Evolutionary conservation across 179 eudicot species (phyloP).

Genomic region (Patellifolia procumbens): DNA sequence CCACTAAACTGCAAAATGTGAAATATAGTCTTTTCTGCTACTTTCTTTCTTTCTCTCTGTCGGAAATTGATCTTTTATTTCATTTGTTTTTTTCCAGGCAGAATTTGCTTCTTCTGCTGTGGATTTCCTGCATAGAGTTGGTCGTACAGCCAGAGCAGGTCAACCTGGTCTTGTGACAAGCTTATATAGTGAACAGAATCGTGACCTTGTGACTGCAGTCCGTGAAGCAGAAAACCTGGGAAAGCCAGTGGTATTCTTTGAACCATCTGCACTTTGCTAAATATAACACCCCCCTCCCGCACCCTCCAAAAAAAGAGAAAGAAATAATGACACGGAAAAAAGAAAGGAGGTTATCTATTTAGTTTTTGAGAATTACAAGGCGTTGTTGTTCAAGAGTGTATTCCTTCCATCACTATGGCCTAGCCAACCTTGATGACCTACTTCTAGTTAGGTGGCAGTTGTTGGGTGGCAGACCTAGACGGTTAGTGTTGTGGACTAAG

Average conservation of each 20-base stretch:
- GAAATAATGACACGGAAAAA: background rate
- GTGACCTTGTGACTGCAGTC: constrained; percentile 89
- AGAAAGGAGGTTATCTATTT: background rate
- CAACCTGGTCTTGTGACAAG: constrained; percentile 87
- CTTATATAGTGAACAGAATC: constrained; percentile 61
- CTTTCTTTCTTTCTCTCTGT: background rate
- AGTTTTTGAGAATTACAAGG: background rate
- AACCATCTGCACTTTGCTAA: too few species aligned
- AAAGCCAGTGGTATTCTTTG: constrained; percentile 65
- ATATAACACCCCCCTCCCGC: background rate
- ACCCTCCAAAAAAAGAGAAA: background rate
- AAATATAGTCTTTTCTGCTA: background rate
- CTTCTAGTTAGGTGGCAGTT: background rate
- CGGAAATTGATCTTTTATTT: background rate
- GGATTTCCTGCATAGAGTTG: constrained; percentile 95
- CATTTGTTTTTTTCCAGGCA: constrained; percentile 49
- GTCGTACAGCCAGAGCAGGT: constrained; percentile 98
- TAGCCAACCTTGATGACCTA: background rate
- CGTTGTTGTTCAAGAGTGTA: background rate
- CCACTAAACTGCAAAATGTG: background rate
- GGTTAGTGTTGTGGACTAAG: background rate
- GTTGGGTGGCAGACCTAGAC: background rate
- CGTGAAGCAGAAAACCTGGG: constrained; percentile 72
- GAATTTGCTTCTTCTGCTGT: constrained; percentile 91
- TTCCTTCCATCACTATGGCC: background rate